These are phyloP conservation scores for Alternaria arborescens DNA, from an alignment of 2,329 filamentous ascomycete species.

Conservation along the genomic window DNA sequence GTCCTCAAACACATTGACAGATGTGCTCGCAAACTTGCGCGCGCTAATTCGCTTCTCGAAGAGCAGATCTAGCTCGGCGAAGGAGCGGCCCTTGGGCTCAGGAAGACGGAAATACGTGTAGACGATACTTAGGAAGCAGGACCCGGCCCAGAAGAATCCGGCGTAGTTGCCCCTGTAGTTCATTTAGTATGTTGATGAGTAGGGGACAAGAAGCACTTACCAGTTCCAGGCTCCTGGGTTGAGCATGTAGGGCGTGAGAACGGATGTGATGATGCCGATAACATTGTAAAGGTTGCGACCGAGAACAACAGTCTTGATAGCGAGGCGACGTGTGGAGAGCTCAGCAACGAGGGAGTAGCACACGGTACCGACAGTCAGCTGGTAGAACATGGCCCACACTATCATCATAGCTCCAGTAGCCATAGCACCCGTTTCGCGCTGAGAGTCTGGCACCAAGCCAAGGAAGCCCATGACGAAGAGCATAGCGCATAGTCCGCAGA, in stretches of 20 bases:
- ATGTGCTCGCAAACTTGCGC: slow-evolving; percentile 71
- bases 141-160: slow-evolving; percentile 87
- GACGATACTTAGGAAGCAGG: slow-evolving; percentile 80
- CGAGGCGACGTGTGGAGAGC: slow-evolving; percentile 80
- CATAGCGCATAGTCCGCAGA: slow-evolving; percentile 75
- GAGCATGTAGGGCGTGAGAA: slow-evolving; percentile 91
- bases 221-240: slow-evolving; percentile 86
- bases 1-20: slow-evolving; percentile 63
- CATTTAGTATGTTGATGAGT: background rate
- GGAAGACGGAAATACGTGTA: slow-evolving; percentile 85
- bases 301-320: slow-evolving; percentile 91
- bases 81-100: slow-evolving; percentile 80
- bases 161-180: slow-evolving; percentile 74
- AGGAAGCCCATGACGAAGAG: slow-evolving; percentile 86
- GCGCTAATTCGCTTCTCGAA: slow-evolving; percentile 78
- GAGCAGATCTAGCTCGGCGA: slow-evolving; percentile 84
- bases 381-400: slow-evolving; percentile 67
- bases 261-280: slow-evolving; percentile 80
- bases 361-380: slow-evolving; percentile 86
- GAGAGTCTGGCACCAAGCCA: slow-evolving; percentile 71
- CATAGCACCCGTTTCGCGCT: slow-evolving; percentile 69
- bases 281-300: slow-evolving; percentile 81
- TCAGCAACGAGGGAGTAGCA: slow-evolving; percentile 90
- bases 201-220: background rate
- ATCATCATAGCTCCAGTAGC: slow-evolving; percentile 85